Evolutionary conservation across 2,329 filamentous ascomycete genomes (phyloP), one percentile per base, ranked within the genome.

Genomic region (Trichoderma hamatum): DNA sequence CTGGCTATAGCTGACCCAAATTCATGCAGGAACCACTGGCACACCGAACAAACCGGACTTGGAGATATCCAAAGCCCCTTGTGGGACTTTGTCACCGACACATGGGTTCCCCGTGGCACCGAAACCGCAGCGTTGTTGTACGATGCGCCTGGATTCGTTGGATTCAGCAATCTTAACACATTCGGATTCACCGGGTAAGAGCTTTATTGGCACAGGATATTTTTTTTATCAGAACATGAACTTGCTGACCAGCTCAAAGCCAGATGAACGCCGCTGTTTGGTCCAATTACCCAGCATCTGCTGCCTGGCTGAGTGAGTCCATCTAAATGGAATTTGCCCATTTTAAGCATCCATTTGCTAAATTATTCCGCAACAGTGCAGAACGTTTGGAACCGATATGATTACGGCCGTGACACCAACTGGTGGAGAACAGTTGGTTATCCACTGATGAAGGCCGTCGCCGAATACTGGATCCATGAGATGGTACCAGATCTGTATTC

Each of bases 161-260:
- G 82, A 0, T 86, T 89, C 70, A 82, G 86, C 69, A 85, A 87
- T 73, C 84, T 87, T 71, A 88, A 89, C 71, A 84, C 86, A 2
- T 89, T 87, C 71, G 87, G 86, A 0, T 83, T 87, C 69, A 87
- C 86, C 0, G 85, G 74, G 63, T 66, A 58, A 46, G 32, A 9
- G 9, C 13, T 7, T 24, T 1, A 1, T 19, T 11, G 3, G 19
- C 0, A n/a, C n/a, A n/a, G 7, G 2, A 2, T 6, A 3, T 1
- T 10, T 3, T 32, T n/a, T 7, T 2, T 28, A 1, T 4, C 1
- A 76, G 77, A 73, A 9, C 77, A 77, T n/a, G 73, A 75, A 72
- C 75, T 1, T 70, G 71, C 58, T 68, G 16, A 68, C 46, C 13
- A 14, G 0, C 11, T 24, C 24, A 32, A 28, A 68, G 66, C 24